Base-by-base conservation (phyloP, 208 protist species). In the Crithidia acanthocephali region DNA sequence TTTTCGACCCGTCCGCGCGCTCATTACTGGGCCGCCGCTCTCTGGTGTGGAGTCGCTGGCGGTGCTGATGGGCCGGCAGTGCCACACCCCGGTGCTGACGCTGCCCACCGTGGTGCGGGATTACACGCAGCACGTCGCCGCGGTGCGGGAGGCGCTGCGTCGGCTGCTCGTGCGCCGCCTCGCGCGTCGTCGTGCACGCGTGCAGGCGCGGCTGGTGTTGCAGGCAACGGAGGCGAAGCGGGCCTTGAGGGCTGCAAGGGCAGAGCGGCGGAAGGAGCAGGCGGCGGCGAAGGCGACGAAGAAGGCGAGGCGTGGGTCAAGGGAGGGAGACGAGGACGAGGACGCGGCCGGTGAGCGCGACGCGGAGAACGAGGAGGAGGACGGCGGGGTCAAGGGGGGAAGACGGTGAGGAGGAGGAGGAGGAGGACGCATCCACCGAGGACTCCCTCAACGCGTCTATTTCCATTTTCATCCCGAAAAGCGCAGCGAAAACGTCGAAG, bases 21-120 rank as follows among this genome's bases (percentile, higher is more conserved):
- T 95, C 45, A 59, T 98, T 8, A 72, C 88, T 16, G 97, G 97
- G 7, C 97, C 97, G 16, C 97, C 97, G 40, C 79, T 91, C 16
- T 82, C 73, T 22, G 88, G 88, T 23, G 88, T 79, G 53, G 85
- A 85, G 23, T 60, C 68, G 1, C 69, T 94, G 11, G 81, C 92
- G 1, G 35, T 40, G 3, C 33, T 37, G 10, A 55, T 98, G 1
- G 84, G 84, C 2, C 42, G 59, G 42, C 58, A 86, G 35, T 96
- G 94, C 80, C 59, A 72, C 51, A 68, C 95, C 33, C 80, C 91
- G 27, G 64, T 86, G 50, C 44, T 98, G 30, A 86, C 76, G 1
- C 25, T 80, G 5, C 59, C 79, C 11, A 78, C 60, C 56, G 62
- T 93, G 6, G 80, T 92, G 33, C 30, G 35, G 2, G 77, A 80